Percentiles rank a stretch among this genome's conserved stretches.
Evolutionary conservation across 768 basidiomycete species (phyloP).

Genomic region (Nidula microcarpa): DNA sequence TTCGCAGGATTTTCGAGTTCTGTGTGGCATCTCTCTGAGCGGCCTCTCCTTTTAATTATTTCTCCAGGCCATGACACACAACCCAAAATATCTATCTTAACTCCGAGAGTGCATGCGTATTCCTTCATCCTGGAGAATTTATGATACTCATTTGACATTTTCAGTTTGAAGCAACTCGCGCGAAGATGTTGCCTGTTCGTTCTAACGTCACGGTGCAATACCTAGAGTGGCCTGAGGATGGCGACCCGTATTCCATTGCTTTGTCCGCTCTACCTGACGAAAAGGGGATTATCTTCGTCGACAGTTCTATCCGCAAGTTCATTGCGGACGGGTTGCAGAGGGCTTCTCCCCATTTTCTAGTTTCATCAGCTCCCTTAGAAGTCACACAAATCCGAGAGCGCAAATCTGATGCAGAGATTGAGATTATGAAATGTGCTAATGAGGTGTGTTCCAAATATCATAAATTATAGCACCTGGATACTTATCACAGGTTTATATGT

Average conservation of each 20-base stretch:
- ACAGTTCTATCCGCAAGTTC: constrained; percentile 58
- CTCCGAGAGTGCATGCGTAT: constrained; percentile 42
- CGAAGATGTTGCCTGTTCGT: constrained; percentile 56
- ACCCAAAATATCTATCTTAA: constrained; percentile 57
- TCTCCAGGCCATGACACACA: constrained; percentile 35
- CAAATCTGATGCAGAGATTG: constrained; percentile 69
- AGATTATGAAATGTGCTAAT: constrained; percentile 73
- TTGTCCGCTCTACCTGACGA: constrained; percentile 19
- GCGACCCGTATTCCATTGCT: constrained; percentile 58
- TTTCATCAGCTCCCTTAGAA: constrained; percentile 49
- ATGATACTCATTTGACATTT: no score
- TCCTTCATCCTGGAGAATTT: no score
- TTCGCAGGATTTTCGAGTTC: constrained; percentile 66
- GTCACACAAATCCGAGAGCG: constrained; percentile 67
- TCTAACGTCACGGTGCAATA: constrained; percentile 34
- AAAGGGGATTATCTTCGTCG: constrained; percentile 49
- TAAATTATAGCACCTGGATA: background rate
- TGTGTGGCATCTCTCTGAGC: constrained; percentile 73
- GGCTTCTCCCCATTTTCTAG: constrained; percentile 29
- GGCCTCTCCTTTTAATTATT: constrained; percentile 71
- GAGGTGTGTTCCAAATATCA: constrained; percentile 44
- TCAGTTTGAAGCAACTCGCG: constrained; percentile 70
- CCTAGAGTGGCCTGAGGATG: constrained; percentile 65
- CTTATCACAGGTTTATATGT: constrained; percentile 1
- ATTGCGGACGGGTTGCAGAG: constrained; percentile 59